phyloP scores from a whole-genome alignment of 768 basidiomycete genomes.

The Mycena rebaudengoi region DNA sequence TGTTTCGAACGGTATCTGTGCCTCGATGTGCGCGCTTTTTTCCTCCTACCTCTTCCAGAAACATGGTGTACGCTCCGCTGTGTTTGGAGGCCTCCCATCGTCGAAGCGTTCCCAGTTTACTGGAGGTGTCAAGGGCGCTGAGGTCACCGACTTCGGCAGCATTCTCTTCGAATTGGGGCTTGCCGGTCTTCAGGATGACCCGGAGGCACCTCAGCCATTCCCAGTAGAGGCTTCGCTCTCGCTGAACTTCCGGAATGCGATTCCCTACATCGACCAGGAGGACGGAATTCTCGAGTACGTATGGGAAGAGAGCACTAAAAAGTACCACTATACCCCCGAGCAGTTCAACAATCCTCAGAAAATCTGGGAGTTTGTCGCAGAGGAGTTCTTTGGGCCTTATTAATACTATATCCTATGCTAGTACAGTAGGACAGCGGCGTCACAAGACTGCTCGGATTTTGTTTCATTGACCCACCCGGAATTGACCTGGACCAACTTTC shows the following conservation, averaged over 20 bases:
- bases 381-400: constrained; percentile 18
- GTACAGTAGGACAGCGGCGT: no score
- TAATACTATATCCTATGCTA: no score
- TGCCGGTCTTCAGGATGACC: constrained; percentile 20
- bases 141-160: constrained; percentile 20
- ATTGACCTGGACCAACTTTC: no score
- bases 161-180: constrained; percentile 14
- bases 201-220: constrained; percentile 26
- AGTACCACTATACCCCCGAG: constrained; percentile 24
- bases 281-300: constrained; percentile 28
- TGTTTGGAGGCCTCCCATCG: constrained; percentile 22
- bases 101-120: constrained; percentile 19
- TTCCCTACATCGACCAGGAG: constrained; percentile 23
- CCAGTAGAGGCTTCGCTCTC: constrained; percentile 13
- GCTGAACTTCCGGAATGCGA: constrained; percentile 26
- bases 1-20: constrained; percentile 20
- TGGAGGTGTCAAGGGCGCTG: constrained; percentile 27
- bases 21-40: constrained; percentile 22
- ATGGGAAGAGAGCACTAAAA: constrained; percentile 25
- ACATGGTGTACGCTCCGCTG: constrained; percentile 24
- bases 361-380: constrained; percentile 26
- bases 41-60: constrained; percentile 24
- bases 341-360: constrained; percentile 20
- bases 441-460: no score
- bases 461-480: no score